Evolutionary conservation across 2,329 filamentous ascomycete species (phyloP).

Genomic region (Domatiomyces catenatus): DNA sequence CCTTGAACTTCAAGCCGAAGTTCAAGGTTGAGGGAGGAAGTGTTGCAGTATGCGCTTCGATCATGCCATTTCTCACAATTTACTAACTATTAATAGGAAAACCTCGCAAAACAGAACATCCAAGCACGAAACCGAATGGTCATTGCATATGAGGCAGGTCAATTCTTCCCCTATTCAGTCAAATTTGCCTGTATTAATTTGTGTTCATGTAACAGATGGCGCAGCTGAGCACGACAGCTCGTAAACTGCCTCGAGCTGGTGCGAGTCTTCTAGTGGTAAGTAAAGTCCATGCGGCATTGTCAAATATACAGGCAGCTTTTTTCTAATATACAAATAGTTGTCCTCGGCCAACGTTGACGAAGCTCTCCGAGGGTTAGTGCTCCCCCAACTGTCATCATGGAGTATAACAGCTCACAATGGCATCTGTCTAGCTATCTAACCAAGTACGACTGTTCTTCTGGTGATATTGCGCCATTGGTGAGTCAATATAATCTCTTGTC

Average conservation of each 20-base stretch:
- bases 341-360: slow-evolving; percentile 48
- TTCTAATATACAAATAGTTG: background rate
- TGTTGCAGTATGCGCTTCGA: slow-evolving; percentile 11
- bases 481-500: slow-evolving; percentile 14
- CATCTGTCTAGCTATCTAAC: slow-evolving; percentile 42
- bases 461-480: slow-evolving; percentile 48
- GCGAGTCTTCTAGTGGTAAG: slow-evolving; percentile 7
- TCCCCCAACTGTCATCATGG: slow-evolving; percentile 10
- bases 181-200: background rate
- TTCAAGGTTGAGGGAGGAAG: slow-evolving; percentile 52
- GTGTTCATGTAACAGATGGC: slow-evolving; percentile 5
- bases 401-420: slow-evolving; percentile 25
- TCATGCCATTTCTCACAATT: background rate
- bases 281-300: background rate
- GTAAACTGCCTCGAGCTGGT: slow-evolving; percentile 8
- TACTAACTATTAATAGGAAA: slow-evolving; percentile 33
- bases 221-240: slow-evolving; percentile 8
- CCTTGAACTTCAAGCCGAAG: slow-evolving; percentile 46
- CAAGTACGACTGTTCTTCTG: slow-evolving; percentile 50
- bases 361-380: slow-evolving; percentile 22
- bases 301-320: background rate
- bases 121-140: slow-evolving; percentile 54
- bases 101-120: slow-evolving; percentile 47
- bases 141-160: slow-evolving; percentile 34
- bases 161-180: background rate